Conservation (phyloP, 106 monocot genomes). For the Acanthochlamys bracteata region DNA sequence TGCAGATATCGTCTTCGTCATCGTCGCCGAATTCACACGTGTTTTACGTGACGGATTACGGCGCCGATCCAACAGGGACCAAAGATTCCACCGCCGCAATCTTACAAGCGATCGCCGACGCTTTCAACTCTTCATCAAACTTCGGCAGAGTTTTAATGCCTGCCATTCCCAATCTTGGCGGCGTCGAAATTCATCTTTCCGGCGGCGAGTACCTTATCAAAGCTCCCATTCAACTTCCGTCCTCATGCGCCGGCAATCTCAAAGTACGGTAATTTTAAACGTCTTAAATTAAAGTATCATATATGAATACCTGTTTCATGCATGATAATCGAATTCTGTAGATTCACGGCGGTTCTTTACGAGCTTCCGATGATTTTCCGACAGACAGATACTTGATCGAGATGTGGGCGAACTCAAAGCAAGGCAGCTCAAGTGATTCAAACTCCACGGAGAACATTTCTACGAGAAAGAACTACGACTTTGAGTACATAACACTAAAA, state of each 20-base stretch:
- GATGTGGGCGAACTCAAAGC: conserved; percentile 19
- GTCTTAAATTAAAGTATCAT: too few relatives aligned
- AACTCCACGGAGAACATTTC: not conserved
- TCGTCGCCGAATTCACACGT: conserved; percentile 23
- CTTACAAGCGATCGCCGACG: conserved; percentile 37
- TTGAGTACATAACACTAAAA: conserved; percentile 62
- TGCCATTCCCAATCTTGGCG: conserved; percentile 58
- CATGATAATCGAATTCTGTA: conserved; percentile 2
- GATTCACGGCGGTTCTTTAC: conserved; percentile 63
- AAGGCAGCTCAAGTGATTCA: too few relatives aligned
- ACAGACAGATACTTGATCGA: conserved; percentile 61
- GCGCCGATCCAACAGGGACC: conserved; percentile 60
- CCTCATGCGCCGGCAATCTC: conserved; percentile 52
- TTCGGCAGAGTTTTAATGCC: conserved; percentile 19
- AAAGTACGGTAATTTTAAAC: conserved; percentile 20
- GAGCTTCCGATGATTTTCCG: conserved; percentile 63
- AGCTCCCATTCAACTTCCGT: conserved; percentile 35
- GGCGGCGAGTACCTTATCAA: conserved; percentile 55
- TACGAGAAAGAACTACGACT: conserved; percentile 2
- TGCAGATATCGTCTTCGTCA: not conserved
- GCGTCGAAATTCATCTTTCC: conserved; percentile 55
- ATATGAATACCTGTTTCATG: too few relatives aligned
- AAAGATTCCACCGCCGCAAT: conserved; percentile 54
- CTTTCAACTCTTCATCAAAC: conserved; percentile 18
- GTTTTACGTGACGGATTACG: conserved; percentile 59